Evolutionary conservation across 2,329 filamentous ascomycete genomes (phyloP).

Genomic region (Aureobasidium pullulans): DNA sequence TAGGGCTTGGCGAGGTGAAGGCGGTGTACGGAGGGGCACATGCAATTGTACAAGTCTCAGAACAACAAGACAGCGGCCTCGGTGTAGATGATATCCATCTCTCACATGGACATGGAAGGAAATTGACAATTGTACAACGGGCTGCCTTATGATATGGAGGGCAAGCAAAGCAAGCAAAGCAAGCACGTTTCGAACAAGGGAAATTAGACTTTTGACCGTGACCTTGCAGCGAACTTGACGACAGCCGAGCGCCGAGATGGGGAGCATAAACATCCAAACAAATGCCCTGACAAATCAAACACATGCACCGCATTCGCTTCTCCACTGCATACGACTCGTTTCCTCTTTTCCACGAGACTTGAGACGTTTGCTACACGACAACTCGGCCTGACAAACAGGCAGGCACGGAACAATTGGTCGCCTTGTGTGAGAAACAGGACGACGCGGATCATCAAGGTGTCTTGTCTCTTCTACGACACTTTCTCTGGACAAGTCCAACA

Average conservation of each 20-base stretch:
- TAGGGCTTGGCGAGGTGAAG: not conserved
- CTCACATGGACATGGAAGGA: not conserved
- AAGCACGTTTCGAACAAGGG: not conserved
- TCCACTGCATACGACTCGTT: not conserved
- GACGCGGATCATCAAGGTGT: slow-evolving; percentile 1
- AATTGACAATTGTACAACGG: not conserved
- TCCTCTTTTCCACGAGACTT: not conserved
- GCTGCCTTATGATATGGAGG: not conserved
- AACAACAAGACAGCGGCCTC: too few species aligned
- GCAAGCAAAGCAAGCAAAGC: not conserved
- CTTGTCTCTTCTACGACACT: not conserved
- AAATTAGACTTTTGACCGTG: slow-evolving; percentile 1
- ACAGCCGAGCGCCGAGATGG: slow-evolving; percentile 1
- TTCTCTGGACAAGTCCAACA: not conserved
- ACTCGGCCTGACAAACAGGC: not conserved
- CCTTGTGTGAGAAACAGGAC: not conserved
- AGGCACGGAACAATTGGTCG: not conserved
- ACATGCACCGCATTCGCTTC: not conserved
- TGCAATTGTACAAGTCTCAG: not conserved
- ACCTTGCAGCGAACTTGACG: not conserved
- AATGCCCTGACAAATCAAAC: not conserved
- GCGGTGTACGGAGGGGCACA: slow-evolving; percentile 1
- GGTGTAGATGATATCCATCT: not conserved
- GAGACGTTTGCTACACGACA: not conserved
- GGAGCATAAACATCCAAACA: not conserved